A percentile compares a stretch with the other conserved stretches of the same genome.
phyloP scores from a whole-genome alignment of 345 rosid genomes.

The Sonneratia alba region DNA sequence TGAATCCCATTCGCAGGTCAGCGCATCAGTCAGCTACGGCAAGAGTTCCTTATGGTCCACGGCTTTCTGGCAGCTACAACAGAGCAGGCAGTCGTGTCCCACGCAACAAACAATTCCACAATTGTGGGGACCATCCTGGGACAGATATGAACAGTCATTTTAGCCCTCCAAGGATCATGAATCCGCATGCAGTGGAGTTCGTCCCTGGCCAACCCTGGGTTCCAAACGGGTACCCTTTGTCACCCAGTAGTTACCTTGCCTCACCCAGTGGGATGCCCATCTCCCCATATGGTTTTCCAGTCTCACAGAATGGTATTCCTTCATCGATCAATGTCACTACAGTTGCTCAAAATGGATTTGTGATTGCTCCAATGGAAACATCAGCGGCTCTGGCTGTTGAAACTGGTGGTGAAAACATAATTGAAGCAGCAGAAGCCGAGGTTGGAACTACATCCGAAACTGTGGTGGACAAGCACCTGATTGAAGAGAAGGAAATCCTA shows the following conservation, averaged over 20 bases:
- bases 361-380: constrained; percentile 31
- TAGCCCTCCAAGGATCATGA: constrained; percentile 73
- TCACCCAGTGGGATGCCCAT: constrained; percentile 45
- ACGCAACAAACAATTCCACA: constrained; percentile 59
- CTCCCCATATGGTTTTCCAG: constrained; percentile 43
- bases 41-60: constrained; percentile 94
- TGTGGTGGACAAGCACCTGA: constrained; percentile 24
- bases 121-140: constrained; percentile 26
- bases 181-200: constrained; percentile 96
- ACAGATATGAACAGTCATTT: constrained; percentile 46
- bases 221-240: constrained; percentile 59
- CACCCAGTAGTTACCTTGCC: constrained; percentile 53
- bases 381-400: constrained; percentile 21
- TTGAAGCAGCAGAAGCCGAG: constrained; percentile 29
- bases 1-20: constrained; percentile 69
- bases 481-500: constrained; percentile 20
- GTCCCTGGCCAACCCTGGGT: constrained; percentile 89
- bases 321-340: constrained; percentile 38
- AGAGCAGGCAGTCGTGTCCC: constrained; percentile 64
- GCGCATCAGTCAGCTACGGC: constrained; percentile 92
- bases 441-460: constrained; percentile 30
- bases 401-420: constrained; percentile 26
- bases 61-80: constrained; percentile 81
- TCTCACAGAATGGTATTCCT: constrained; percentile 47
- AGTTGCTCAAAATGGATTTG: constrained; percentile 41